Evolutionary conservation across 1,284 basidiomycete genomes (phyloP).

Genomic region (Trichosporon sp.): DNA sequence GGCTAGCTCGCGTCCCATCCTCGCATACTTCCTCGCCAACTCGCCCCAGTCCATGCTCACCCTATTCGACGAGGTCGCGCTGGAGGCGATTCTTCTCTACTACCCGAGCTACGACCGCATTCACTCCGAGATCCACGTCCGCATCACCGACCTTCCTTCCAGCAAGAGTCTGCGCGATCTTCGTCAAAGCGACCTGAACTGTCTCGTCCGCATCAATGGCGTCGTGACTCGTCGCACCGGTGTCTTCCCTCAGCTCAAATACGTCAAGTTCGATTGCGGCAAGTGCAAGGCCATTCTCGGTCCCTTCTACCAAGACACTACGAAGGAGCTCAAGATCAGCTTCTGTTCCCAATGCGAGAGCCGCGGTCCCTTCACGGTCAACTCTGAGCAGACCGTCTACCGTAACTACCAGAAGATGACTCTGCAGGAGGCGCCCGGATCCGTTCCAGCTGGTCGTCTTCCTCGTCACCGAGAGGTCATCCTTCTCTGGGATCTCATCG

Average conservation of each 20-base stretch:
- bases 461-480: conserved; percentile 96
- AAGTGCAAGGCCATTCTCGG: conserved; percentile 89
- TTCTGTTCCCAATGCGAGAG: conserved; percentile 91
- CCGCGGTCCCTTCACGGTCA: conserved; percentile 91
- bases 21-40: conserved; percentile 96
- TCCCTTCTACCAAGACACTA: conserved; percentile 96
- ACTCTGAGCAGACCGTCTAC: conserved; percentile 97
- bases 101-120: conserved; percentile 96
- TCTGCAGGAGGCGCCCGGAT: conserved; percentile 95
- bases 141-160: conserved; percentile 88
- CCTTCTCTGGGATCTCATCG: conserved; percentile 95
- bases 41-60: conserved; percentile 86
- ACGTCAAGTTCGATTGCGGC: conserved; percentile 96
- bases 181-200: conserved; percentile 86
- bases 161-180: conserved; percentile 86
- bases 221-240: conserved; percentile 96
- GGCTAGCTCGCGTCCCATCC: conserved; percentile 80
- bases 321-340: conserved; percentile 86
- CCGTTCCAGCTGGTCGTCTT: conserved; percentile 91
- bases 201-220: conserved; percentile 88
- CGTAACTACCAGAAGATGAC: conserved; percentile 99
- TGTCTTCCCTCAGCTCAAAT: conserved; percentile 97
- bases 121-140: conserved; percentile 95
- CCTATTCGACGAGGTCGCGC: conserved; percentile 93
- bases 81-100: conserved; percentile 88